Base-by-base conservation (phyloP, 768 basidiomycete genomes). In the Lentinus tigrinus region DNA sequence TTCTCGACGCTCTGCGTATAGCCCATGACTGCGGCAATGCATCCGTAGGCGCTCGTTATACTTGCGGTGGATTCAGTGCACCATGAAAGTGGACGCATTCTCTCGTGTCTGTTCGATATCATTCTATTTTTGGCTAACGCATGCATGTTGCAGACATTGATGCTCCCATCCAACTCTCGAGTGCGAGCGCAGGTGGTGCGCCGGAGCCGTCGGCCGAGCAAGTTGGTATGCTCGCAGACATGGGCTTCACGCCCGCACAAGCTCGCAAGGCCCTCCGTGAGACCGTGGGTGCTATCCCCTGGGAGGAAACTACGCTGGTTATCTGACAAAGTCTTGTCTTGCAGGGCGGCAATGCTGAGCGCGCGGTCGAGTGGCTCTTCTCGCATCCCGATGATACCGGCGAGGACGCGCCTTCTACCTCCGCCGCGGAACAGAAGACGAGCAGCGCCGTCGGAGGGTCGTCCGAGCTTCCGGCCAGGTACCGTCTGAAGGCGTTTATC, bases 281-380 rank as follows among this genome's bases (percentile, higher is more conserved):
- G 70, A 94, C 93, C 16, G 94, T 94, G 56, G 39, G 88, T 78
- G 24, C 6, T 24, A 9, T 21, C 27, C 19, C 17, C 11, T n/a
- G 4, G 7, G 14, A n/a, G 48, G 11, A 43, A 26, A 19, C 44
- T 42, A 19, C 46, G 38, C 37, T 14, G 4, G 21, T 26, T n/a
- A n/a, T n/a, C n/a, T n/a, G n/a, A n/a, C n/a, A n/a, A n/a, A 38
- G 31, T 17, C 16, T 47, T 13, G 40, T 34, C 46, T 17, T 61
- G 1, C 65, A 93, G 91, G 78, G 76, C 37, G 88, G 88, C 8
- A 81, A 92, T 65, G 73, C 83, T 0, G 94, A 95, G 65, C 85
- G 93, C 23, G 95, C 96, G 0, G 84, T 98, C 3, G 96, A 98
- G 66, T 98, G 96, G 96, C 74, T 98, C 21, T 98, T 98, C 77